Evolutionary conservation across 495 filamentous ascomycete species (phyloP), one percentile per base, ranked within the genome.

Genomic region (Chaetomium tenue): DNA sequence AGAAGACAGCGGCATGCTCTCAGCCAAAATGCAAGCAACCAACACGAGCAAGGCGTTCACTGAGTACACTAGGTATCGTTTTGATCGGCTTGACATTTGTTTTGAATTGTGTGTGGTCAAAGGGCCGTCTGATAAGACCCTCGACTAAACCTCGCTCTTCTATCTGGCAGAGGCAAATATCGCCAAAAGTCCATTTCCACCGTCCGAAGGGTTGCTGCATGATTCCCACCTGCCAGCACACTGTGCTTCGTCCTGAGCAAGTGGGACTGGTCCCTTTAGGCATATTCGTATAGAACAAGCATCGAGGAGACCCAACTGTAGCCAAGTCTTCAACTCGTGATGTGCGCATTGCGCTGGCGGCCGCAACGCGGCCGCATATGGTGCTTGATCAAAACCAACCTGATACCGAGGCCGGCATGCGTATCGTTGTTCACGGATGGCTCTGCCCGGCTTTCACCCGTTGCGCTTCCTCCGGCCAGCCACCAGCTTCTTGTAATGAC

Each of bases 401-500:
- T 20, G 20, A 26, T 47, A 26, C 3, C 0, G 5, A 22, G 33
- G 39, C 33, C 40, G 40, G 40, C 40, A 18, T 23, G 15, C 9
- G 28, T 22, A 50, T 60, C 22, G 13, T 23, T 51, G 6, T 37
- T 16, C 44, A 39, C 28, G 28, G 16, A 25, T 2, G 13, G 16
- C 12, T 20, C n/a, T 13, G 25, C 20, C n/a, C n/a, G 20, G 3
- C 46, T 11, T 28, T 68, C 61, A 70, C 60, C 68, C 63, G 60
- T 66, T 69, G 30, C 70, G 63, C 60, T 66, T 70, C 63, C 67
- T 68, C 26, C 70, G 63, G 2, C 64, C 68, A 30, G 70, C 70
- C 48, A 75, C 60, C 53, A 76, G 48, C 64, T 74, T 74, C 65
- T 74, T 72, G 66, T 77, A 77, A 48, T 65, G 56, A 7, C 60